These are phyloP conservation scores for Botryosphaeria dothidea DNA, from an alignment of 2,329 filamentous ascomycete species.

Conservation along the genomic window DNA sequence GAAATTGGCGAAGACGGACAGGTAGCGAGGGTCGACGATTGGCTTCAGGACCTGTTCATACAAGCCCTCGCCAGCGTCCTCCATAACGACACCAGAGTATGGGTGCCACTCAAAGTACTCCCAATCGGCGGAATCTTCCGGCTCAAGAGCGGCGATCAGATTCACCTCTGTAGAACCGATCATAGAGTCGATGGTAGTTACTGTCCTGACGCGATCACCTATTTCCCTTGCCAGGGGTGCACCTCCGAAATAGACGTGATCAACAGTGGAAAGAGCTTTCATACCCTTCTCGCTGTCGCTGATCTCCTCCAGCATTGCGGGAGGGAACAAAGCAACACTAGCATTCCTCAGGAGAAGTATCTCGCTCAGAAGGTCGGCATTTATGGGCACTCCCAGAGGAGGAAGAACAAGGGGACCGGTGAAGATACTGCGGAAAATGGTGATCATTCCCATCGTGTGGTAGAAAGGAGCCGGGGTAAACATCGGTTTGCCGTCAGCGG, in stretches of 20 bases:
- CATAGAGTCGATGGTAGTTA: slow-evolving; percentile 25
- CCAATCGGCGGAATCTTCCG: slow-evolving; percentile 26
- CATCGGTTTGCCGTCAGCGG: slow-evolving; percentile 2
- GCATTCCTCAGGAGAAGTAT: slow-evolving; percentile 22
- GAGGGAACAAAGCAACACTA: slow-evolving; percentile 26
- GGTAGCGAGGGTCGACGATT: slow-evolving; percentile 1
- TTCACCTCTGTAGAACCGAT: slow-evolving; percentile 28
- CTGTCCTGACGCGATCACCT: slow-evolving; percentile 24
- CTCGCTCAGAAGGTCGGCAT: slow-evolving; percentile 21
- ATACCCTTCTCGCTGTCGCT: slow-evolving; percentile 28
- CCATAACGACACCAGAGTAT: slow-evolving; percentile 27
- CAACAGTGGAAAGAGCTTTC: slow-evolving; percentile 23
- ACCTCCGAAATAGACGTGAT: slow-evolving; percentile 25
- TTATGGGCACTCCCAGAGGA: slow-evolving; percentile 11
- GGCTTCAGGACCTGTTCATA: slow-evolving; percentile 23
- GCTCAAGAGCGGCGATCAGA: slow-evolving; percentile 25
- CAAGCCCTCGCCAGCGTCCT: slow-evolving; percentile 25
- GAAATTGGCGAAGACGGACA: slow-evolving; percentile 23
- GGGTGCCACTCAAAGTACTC: slow-evolving; percentile 29
- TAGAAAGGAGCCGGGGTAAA: slow-evolving; percentile 21
- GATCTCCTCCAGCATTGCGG: slow-evolving; percentile 29
- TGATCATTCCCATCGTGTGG: slow-evolving; percentile 22
- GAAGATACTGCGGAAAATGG: slow-evolving; percentile 20
- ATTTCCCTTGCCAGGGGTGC: slow-evolving; percentile 23
- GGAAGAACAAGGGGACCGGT: slow-evolving; percentile 19